Evolutionary conservation across 768 basidiomycete genomes (phyloP).

Genomic region (Boletus insuetus): DNA sequence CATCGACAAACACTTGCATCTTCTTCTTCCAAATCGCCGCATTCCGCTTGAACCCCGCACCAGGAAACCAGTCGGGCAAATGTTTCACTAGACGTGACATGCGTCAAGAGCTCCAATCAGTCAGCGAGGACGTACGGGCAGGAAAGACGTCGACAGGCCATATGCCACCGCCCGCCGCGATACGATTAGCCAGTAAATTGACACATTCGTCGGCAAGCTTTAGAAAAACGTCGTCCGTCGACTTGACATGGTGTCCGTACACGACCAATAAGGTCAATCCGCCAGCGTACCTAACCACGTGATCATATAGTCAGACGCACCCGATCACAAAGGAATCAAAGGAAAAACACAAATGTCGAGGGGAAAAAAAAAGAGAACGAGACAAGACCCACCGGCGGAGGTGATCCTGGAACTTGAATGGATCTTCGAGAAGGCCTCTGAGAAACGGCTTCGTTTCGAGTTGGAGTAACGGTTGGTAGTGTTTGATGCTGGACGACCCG

Average conservation of each 20-base stretch:
- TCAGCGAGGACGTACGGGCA: constrained; percentile 22
- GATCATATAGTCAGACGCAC: constrained; percentile 18
- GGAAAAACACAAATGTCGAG: too few relatives aligned
- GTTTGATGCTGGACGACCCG: constrained; percentile 47
- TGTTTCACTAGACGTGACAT: constrained; percentile 39
- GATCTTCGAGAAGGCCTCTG: constrained; percentile 46
- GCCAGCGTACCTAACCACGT: constrained; percentile 45
- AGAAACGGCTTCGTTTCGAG: constrained; percentile 59
- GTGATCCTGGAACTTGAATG: constrained; percentile 34
- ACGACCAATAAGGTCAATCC: constrained; percentile 54
- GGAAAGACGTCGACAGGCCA: constrained; percentile 43
- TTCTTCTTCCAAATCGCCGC: constrained; percentile 59
- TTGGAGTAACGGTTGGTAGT: constrained; percentile 57
- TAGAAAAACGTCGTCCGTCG: constrained; percentile 41
- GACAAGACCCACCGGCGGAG: constrained; percentile 30
- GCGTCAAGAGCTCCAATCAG: background rate
- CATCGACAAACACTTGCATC: constrained; percentile 63
- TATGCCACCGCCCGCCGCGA: constrained; percentile 42
- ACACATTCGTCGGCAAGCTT: constrained; percentile 43
- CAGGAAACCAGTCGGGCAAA: constrained; percentile 67
- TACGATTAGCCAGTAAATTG: constrained; percentile 40
- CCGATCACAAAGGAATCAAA: background rate
- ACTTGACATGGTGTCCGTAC: constrained; percentile 54
- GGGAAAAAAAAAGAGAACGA: background rate
- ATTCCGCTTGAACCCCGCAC: constrained; percentile 61